A percentile compares a stretch with the other conserved stretches of the same genome.
Conservation (phyloP, 73 alveolate species). For the Breviolum minutum region DNA sequence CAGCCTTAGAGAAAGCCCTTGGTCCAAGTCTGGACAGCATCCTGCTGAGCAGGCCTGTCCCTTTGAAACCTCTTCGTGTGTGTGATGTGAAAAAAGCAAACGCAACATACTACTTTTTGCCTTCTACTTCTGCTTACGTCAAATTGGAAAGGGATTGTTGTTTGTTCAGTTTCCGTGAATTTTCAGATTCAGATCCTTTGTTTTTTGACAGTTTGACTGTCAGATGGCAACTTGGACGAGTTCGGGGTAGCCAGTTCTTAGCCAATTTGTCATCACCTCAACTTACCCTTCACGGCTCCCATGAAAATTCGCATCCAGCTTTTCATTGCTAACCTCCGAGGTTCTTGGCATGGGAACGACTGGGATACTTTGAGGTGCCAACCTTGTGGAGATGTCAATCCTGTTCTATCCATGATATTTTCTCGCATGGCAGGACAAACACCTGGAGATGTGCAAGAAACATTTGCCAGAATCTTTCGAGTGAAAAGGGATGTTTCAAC, state of each 20-base stretch:
- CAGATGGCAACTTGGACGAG: constrained; percentile 85
- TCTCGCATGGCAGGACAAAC: not conserved
- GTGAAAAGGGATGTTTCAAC: not conserved
- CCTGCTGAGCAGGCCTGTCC: constrained; percentile 31
- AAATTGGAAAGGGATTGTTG: too few species aligned
- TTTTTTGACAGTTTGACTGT: not conserved
- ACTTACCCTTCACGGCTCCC: not conserved
- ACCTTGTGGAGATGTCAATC: not conserved
- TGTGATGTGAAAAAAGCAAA: too few species aligned
- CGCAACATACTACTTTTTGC: not conserved
- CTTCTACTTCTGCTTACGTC: not conserved
- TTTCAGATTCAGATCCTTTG: not conserved
- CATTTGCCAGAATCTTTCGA: not conserved
- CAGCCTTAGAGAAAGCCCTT: constrained; percentile 48
- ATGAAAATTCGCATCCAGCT: not conserved
- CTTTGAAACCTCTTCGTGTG: too few species aligned
- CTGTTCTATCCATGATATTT: not conserved
- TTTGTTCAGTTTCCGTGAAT: not conserved
- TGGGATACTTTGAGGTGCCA: constrained; percentile 61
- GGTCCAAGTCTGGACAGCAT: constrained; percentile 52
- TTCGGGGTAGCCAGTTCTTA: constrained; percentile 80
- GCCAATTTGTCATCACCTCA: constrained; percentile 24
- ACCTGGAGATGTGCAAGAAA: constrained; percentile 12
- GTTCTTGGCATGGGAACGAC: constrained; percentile 59
- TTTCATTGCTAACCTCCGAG: not conserved